phyloP scores from a whole-genome alignment of 179 eudicot genomes.

The Beta lomatogona region DNA sequence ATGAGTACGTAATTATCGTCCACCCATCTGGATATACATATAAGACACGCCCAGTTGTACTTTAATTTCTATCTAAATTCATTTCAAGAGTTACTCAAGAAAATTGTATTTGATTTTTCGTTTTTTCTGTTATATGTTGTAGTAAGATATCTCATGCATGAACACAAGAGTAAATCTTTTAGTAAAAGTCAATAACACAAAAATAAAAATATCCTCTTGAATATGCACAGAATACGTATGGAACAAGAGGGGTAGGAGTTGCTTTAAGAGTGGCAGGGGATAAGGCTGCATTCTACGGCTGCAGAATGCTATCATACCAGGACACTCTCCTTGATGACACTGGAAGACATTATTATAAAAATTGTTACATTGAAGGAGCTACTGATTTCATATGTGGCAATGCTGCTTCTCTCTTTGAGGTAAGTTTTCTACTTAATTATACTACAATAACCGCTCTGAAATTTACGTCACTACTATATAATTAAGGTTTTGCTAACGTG shows the following conservation, averaged over 20 bases:
- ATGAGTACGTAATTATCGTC: too few species aligned
- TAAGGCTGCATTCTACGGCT: constrained; percentile 64
- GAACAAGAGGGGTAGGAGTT: constrained; percentile 52
- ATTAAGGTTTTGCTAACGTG: too few species aligned
- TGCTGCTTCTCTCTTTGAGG: constrained; percentile 72
- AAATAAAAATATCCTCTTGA: not conserved
- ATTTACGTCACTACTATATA: too few species aligned
- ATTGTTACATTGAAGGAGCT: constrained; percentile 79
- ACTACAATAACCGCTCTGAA: too few species aligned
- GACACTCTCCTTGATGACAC: constrained; percentile 69
- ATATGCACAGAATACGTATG: constrained; percentile 51
- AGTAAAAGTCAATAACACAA: not conserved
- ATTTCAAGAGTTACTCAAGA: too few species aligned
- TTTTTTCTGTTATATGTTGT: too few species aligned
- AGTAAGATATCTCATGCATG: not conserved
- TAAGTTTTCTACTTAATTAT: constrained; percentile 11
- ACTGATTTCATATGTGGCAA: constrained; percentile 76
- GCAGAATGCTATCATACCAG: constrained; percentile 61
- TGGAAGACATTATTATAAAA: constrained; percentile 69
- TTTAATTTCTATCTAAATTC: too few species aligned
- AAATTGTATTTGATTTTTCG: too few species aligned
- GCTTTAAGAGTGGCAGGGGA: constrained; percentile 76
- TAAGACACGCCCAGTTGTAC: too few species aligned
- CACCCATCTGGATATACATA: too few species aligned
- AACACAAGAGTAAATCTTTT: not conserved